Conservation (phyloP, 2,329 filamentous ascomycete species). For the Chaetothyriales sp. region DNA sequence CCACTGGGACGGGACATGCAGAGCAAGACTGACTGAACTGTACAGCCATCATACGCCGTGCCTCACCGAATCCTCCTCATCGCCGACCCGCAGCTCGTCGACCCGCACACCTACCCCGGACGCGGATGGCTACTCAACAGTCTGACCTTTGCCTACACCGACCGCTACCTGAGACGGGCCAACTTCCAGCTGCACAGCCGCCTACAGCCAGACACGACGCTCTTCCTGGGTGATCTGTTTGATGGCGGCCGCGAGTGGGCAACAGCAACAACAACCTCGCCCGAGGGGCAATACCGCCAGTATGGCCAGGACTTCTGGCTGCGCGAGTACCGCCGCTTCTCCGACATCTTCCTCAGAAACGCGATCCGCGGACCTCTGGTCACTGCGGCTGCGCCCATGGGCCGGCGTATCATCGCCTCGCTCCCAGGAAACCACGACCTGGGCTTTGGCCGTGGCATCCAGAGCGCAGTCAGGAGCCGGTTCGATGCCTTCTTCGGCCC, state of each 20-base stretch:
- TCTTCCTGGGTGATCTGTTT: constrained; percentile 89
- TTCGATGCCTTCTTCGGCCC: constrained; percentile 85
- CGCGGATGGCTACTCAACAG: constrained; percentile 58
- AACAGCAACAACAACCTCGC: constrained; percentile 44
- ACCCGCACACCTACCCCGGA: constrained; percentile 87
- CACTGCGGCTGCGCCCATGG: constrained; percentile 38
- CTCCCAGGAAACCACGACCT: constrained; percentile 91
- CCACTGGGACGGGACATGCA: background rate
- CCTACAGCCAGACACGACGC: constrained; percentile 68
- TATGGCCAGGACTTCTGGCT: constrained; percentile 79
- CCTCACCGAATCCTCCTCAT: constrained; percentile 76
- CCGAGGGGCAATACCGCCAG: constrained; percentile 54
- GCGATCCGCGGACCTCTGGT: constrained; percentile 44
- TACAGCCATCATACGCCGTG: constrained; percentile 56
- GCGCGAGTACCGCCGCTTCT: constrained; percentile 70
- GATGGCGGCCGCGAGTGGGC: constrained; percentile 94
- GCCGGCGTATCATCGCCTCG: constrained; percentile 66
- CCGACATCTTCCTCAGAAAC: constrained; percentile 63
- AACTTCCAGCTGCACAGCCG: constrained; percentile 63
- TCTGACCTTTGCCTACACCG: constrained; percentile 58
- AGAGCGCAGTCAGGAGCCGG: constrained; percentile 61
- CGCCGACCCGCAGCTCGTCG: constrained; percentile 81
- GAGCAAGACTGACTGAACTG: constrained; percentile 2
- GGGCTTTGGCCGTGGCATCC: constrained; percentile 75
- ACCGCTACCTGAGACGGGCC: constrained; percentile 73